Percentiles rank a stretch among this genome's conserved stretches.
Evolutionary conservation across 108 stramenopile species (phyloP).

Genomic region (Pseudonitzschia delicatissima): DNA sequence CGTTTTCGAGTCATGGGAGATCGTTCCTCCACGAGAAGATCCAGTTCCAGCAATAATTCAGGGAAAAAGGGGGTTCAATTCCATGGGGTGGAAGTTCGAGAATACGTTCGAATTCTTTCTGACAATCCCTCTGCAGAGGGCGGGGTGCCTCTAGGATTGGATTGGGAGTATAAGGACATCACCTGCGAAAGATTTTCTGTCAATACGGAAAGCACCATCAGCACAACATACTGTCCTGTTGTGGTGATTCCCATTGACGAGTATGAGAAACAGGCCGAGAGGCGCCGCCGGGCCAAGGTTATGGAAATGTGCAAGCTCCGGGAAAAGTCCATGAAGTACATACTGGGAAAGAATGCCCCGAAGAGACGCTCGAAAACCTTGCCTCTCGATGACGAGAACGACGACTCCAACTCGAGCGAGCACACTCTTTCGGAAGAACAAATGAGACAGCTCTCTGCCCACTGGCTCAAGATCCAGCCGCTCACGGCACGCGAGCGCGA

Average conservation of each 20-base stretch:
- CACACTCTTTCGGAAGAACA: not conserved
- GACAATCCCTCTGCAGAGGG: conserved; percentile 14
- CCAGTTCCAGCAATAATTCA: too few relatives aligned
- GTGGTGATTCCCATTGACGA: not conserved
- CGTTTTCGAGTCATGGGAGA: too few relatives aligned
- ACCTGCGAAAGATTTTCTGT: not conserved
- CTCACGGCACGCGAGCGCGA: not conserved
- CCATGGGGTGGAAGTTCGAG: conserved; percentile 3
- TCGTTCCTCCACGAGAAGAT: too few relatives aligned
- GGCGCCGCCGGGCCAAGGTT: not conserved
- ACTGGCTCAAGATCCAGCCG: not conserved
- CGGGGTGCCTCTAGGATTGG: conserved; percentile 24
- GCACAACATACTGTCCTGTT: not conserved
- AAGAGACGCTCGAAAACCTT: not conserved
- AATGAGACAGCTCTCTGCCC: not conserved
- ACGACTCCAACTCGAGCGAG: not conserved
- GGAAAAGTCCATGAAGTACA: not conserved
- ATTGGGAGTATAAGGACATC: conserved; percentile 20
- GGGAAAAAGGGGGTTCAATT: not conserved
- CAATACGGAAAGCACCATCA: not conserved
- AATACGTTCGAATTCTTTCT: conserved; percentile 18
- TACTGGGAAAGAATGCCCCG: not conserved
- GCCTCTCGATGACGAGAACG: not conserved
- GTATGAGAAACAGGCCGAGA: not conserved
- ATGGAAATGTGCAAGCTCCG: not conserved